Evolutionary conservation across 768 basidiomycete species (phyloP).

Genomic region (Rhizopogon sp.): DNA sequence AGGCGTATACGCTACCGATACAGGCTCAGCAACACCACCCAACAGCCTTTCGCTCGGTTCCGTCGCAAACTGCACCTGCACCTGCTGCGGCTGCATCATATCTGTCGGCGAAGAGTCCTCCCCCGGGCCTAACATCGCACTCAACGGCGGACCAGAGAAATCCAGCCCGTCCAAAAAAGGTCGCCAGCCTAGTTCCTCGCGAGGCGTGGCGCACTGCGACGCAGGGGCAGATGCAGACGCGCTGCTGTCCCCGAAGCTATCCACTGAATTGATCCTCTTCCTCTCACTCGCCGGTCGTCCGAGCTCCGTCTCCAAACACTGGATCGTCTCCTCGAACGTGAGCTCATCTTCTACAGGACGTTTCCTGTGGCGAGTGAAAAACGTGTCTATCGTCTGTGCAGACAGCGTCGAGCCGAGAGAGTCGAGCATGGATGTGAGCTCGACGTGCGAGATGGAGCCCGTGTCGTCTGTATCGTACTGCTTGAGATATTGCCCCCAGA

Average conservation of each 20-base stretch:
- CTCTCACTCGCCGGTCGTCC: slow-evolving; percentile 69
- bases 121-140: slow-evolving; percentile 11
- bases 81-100: slow-evolving; percentile 2
- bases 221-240: slow-evolving; percentile 29
- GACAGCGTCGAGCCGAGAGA: slow-evolving; percentile 93
- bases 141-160: slow-evolving; percentile 53
- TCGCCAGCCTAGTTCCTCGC: slow-evolving; percentile 33
- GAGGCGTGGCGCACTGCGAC: slow-evolving; percentile 34
- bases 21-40: slow-evolving; percentile 24
- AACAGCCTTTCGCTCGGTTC: slow-evolving; percentile 47
- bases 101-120: slow-evolving; percentile 28
- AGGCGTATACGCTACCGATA: slow-evolving; percentile 5
- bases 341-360: slow-evolving; percentile 63
- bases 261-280: slow-evolving; percentile 51
- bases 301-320: slow-evolving; percentile 82
- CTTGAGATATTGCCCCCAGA: slow-evolving; percentile 85
- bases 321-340: slow-evolving; percentile 73
- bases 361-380: slow-evolving; percentile 73
- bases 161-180: slow-evolving; percentile 50
- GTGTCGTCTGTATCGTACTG: slow-evolving; percentile 92
- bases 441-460: slow-evolving; percentile 67
- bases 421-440: slow-evolving; percentile 93
- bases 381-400: slow-evolving; percentile 67
- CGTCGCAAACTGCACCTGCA: slow-evolving; percentile 29
- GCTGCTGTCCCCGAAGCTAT: slow-evolving; percentile 39